Conservation (phyloP, 805 yeast species). For the Teunomyces stri region DNA sequence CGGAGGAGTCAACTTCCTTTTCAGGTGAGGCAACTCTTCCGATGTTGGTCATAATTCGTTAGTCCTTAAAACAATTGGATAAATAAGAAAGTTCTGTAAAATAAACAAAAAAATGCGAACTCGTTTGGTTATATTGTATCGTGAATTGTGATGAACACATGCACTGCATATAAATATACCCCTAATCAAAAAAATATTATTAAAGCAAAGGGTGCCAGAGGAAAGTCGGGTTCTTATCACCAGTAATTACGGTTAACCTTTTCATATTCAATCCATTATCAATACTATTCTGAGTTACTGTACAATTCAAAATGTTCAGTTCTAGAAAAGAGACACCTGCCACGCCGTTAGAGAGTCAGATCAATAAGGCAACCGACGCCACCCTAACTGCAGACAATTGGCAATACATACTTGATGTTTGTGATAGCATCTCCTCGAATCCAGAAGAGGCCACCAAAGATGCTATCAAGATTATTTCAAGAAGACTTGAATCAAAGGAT, state of each 20-base stretch:
- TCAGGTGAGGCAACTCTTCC: conserved; percentile 4
- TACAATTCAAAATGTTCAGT: background rate
- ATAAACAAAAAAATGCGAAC: conserved; percentile 1
- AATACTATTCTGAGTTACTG: background rate
- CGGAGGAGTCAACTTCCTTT: conserved; percentile 2
- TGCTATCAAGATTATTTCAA: conserved; percentile 25
- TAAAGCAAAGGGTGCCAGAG: background rate
- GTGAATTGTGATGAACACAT: background rate
- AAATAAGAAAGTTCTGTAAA: background rate
- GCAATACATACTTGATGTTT: conserved; percentile 43
- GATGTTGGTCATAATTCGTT: conserved; percentile 1
- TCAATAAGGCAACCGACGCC: conserved; percentile 40
- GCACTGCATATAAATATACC: background rate
- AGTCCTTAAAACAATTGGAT: background rate
- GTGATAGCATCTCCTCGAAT: conserved; percentile 34
- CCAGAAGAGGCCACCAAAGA: conserved; percentile 38
- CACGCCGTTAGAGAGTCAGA: conserved; percentile 4
- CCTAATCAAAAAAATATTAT: background rate
- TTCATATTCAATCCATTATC: background rate
- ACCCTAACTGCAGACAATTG: conserved; percentile 43
- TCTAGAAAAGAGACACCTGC: background rate
- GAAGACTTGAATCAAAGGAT: conserved; percentile 29
- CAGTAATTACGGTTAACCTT: background rate
- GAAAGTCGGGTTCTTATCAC: too few relatives aligned
- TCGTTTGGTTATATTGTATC: background rate